Evolutionary conservation across 1,284 basidiomycete genomes (phyloP).

Genomic region (Naganishia sp.): DNA sequence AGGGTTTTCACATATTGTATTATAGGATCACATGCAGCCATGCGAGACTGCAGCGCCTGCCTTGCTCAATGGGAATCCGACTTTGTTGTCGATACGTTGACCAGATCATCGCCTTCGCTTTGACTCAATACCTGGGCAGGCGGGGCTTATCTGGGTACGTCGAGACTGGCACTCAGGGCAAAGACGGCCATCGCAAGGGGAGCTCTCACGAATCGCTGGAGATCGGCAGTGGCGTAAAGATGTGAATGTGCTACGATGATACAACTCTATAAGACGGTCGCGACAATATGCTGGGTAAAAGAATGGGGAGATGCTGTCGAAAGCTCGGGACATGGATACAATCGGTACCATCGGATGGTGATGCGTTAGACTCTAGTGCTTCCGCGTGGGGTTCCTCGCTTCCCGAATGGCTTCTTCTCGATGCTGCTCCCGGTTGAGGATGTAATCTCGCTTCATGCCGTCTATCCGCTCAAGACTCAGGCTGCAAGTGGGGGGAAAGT

Average conservation of each 20-base stretch:
- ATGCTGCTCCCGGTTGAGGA: constrained; percentile 41
- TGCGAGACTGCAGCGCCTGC: background rate
- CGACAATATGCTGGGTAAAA: background rate
- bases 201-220: too few relatives aligned
- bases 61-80: background rate
- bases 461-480: constrained; percentile 48
- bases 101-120: background rate
- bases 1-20: background rate
- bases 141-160: too few relatives aligned
- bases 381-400: constrained; percentile 29
- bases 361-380: constrained; percentile 4
- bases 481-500: constrained; percentile 33
- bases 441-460: constrained; percentile 49
- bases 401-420: constrained; percentile 28
- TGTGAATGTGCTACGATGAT: background rate
- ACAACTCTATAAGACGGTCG: constrained; percentile 1
- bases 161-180: too few relatives aligned
- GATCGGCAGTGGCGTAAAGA: too few relatives aligned
- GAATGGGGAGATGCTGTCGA: background rate
- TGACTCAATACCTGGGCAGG: too few relatives aligned
- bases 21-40: background rate
- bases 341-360: background rate
- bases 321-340: background rate
- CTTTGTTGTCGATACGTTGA: background rate
- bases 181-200: too few relatives aligned